These are phyloP conservation scores for Fomitopsis betulina DNA, from an alignment of 1,284 basidiomycete species.

Conservation along the genomic window DNA sequence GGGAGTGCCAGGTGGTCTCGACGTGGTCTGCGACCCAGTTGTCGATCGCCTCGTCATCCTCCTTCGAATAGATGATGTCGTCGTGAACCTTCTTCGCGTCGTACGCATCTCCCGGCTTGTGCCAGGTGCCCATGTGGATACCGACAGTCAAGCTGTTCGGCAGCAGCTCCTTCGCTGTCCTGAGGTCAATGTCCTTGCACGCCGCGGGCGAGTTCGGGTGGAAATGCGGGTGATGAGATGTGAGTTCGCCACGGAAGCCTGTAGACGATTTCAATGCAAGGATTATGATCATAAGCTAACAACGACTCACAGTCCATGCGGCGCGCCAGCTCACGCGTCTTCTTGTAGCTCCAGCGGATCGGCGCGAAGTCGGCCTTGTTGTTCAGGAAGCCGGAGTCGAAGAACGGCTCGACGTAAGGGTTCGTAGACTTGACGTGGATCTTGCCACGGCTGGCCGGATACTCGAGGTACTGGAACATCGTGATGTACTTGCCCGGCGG, in stretches of 20 bases:
- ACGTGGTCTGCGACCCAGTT: slow-evolving; percentile 67
- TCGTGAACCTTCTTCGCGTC: slow-evolving; percentile 56
- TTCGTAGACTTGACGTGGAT: slow-evolving; percentile 59
- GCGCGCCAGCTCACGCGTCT: slow-evolving; percentile 66
- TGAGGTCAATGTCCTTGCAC: slow-evolving; percentile 58
- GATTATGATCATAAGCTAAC: no score
- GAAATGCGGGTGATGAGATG: slow-evolving; percentile 72
- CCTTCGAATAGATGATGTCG: slow-evolving; percentile 57
- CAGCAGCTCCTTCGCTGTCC: slow-evolving; percentile 58
- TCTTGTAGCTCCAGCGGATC: slow-evolving; percentile 73
- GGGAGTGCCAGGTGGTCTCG: slow-evolving; percentile 73
- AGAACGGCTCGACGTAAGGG: slow-evolving; percentile 61
- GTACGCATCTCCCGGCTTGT: slow-evolving; percentile 50
- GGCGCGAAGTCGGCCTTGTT: slow-evolving; percentile 74
- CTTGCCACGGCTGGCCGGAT: slow-evolving; percentile 65
- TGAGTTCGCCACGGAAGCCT: slow-evolving; percentile 68
- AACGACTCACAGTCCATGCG: slow-evolving; percentile 41
- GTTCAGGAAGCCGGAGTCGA: slow-evolving; percentile 75
- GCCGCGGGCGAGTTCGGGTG: slow-evolving; percentile 63
- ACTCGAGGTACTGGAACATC: slow-evolving; percentile 75
- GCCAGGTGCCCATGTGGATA: slow-evolving; percentile 72
- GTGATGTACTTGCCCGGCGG: slow-evolving; percentile 71
- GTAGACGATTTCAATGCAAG: not conserved
- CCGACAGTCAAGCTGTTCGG: slow-evolving; percentile 63
- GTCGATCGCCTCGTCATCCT: slow-evolving; percentile 68